Evolutionary conservation across 2,329 filamentous ascomycete species (phyloP).

Genomic region (Calonectria crousiana): DNA sequence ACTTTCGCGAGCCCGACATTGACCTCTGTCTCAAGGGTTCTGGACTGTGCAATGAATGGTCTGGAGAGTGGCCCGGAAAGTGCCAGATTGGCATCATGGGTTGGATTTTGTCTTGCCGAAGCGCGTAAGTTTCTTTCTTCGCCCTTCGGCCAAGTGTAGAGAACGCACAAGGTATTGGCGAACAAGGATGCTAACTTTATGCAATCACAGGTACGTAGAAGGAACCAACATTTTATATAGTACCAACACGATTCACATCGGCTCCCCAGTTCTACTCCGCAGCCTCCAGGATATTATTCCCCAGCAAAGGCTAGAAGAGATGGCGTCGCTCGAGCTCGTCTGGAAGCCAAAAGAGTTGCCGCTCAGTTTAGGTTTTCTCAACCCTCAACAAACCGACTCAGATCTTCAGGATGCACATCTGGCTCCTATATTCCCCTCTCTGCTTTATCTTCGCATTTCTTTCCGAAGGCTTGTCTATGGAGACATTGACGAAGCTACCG

Average conservation of each 20-base stretch:
- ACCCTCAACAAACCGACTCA: background rate
- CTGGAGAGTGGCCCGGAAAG: conserved; percentile 28
- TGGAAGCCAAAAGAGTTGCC: conserved; percentile 29
- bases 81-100: conserved; percentile 46
- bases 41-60: conserved; percentile 29
- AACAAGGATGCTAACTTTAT: background rate
- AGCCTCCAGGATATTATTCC: conserved; percentile 31
- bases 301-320: conserved; percentile 20
- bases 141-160: background rate
- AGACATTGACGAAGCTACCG: conserved; percentile 25
- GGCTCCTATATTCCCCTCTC: conserved; percentile 24
- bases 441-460: conserved; percentile 27
- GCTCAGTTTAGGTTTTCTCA: conserved; percentile 20
- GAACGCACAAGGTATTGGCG: background rate
- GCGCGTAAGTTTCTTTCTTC: conserved; percentile 35
- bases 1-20: conserved; percentile 29
- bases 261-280: conserved; percentile 28
- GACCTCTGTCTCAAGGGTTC: conserved; percentile 29
- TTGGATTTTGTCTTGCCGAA: conserved; percentile 45
- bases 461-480: conserved; percentile 24
- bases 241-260: conserved; percentile 45
- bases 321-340: conserved; percentile 33
- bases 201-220: conserved; percentile 39
- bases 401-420: background rate
- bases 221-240: conserved; percentile 44